phyloP scores from a whole-genome alignment of 2,329 filamentous ascomycete genomes.

The Pyricularia grisea region DNA sequence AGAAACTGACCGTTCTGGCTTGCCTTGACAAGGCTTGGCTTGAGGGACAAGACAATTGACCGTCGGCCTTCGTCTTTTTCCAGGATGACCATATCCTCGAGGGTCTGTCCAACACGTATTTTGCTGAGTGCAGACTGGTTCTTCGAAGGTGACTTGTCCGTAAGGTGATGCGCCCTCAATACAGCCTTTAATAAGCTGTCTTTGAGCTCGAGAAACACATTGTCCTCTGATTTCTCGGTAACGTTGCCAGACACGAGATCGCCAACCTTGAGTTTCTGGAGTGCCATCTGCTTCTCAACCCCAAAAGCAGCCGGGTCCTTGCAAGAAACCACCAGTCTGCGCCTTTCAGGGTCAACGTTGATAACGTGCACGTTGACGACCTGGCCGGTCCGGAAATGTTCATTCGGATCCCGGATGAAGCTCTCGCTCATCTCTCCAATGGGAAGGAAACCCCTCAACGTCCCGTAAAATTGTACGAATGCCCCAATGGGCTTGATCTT shows the following conservation, averaged over 20 bases:
- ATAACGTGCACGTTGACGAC: constrained; percentile 87
- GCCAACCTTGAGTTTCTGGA: constrained; percentile 65
- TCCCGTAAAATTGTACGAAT: constrained; percentile 85
- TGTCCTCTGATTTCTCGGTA: constrained; percentile 70
- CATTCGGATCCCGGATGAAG: constrained; percentile 77
- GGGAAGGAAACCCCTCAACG: constrained; percentile 76
- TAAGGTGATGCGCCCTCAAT: constrained; percentile 68
- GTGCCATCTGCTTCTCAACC: constrained; percentile 63
- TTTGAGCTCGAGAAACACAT: constrained; percentile 67
- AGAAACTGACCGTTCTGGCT: constrained; percentile 64
- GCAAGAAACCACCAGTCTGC: constrained; percentile 79
- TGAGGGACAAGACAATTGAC: constrained; percentile 69
- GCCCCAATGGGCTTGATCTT: constrained; percentile 73
- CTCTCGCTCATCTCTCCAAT: constrained; percentile 97
- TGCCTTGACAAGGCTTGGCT: constrained; percentile 71
- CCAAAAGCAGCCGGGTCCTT: constrained; percentile 78
- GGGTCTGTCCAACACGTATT: constrained; percentile 72
- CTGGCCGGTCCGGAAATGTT: constrained; percentile 86
- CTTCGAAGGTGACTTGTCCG: constrained; percentile 76
- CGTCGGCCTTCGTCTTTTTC: constrained; percentile 73
- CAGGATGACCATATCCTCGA: constrained; percentile 77
- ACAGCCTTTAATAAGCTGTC: constrained; percentile 68
- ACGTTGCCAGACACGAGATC: constrained; percentile 69
- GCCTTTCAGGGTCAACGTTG: constrained; percentile 61
- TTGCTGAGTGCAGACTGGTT: constrained; percentile 68